Evolutionary conservation across 225 moss, liverwort and hornwort genomes (phyloP).

Genomic region (Bryoerythrophyllum caledonicum): DNA sequence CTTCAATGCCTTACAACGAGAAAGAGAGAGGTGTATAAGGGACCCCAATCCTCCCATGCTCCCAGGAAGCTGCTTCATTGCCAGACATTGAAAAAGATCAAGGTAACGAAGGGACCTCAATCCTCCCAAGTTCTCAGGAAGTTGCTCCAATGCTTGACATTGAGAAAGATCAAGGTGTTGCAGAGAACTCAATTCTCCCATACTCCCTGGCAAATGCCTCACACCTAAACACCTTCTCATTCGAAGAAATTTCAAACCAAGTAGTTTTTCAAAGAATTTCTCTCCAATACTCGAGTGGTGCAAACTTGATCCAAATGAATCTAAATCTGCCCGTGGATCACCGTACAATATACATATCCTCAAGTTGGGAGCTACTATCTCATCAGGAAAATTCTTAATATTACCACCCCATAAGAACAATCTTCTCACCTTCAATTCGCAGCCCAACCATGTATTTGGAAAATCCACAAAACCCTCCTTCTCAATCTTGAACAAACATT

Average conservation of each 20-base stretch:
- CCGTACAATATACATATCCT: background rate
- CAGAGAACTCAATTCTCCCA: no score
- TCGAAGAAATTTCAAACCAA: background rate
- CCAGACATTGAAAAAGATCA: rapidly evolving
- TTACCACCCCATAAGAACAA: background rate
- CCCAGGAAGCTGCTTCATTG: no score
- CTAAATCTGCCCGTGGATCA: rapidly evolving
- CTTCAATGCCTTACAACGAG: no score
- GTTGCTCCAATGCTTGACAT: no score
- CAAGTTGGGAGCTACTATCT: background rate
- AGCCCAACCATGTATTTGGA: background rate
- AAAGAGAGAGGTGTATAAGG: no score
- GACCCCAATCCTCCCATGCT: no score
- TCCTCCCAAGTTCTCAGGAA: no score
- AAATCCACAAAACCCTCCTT: background rate
- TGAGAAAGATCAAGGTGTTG: no score
- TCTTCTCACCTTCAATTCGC: background rate
- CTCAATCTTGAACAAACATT: background rate
- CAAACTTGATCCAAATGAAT: no score
- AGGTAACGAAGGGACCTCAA: no score
- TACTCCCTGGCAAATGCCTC: no score
- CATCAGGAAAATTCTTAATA: background rate
- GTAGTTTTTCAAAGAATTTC: background rate
- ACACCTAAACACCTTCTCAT: background rate
- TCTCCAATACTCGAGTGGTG: background rate